Evolutionary conservation across 2,329 filamentous ascomycete genomes (phyloP).

Genomic region (Tolypocladium ovalisporum): DNA sequence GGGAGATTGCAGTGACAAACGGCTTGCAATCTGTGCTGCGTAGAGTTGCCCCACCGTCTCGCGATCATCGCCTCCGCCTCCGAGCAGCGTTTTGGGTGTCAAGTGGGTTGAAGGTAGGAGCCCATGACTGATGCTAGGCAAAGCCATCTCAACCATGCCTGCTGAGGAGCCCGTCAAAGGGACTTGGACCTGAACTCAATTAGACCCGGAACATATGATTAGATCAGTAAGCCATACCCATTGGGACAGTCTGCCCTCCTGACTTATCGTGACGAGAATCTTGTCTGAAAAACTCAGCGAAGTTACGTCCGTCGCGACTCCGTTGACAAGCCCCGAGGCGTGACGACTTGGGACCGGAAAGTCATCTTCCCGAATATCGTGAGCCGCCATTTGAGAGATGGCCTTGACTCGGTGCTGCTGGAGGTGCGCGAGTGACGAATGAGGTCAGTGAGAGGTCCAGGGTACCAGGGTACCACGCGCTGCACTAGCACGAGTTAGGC

Average conservation of each 20-base stretch:
- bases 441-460: neutral
- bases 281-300: slow-evolving; percentile 75
- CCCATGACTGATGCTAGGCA: slow-evolving; percentile 32
- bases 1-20: slow-evolving; percentile 61
- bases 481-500: slow-evolving; percentile 22
- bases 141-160: slow-evolving; percentile 49
- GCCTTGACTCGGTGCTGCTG: neutral
- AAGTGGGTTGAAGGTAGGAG: slow-evolving; percentile 69
- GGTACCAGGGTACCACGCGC: slow-evolving; percentile 9
- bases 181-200: slow-evolving; percentile 54
- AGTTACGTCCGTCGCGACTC: slow-evolving; percentile 60
- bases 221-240: slow-evolving; percentile 52
- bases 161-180: slow-evolving; percentile 59
- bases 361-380: slow-evolving; percentile 34
- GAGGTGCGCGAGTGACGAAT: neutral
- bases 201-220: neutral
- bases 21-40: slow-evolving; percentile 78
- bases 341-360: slow-evolving; percentile 59
- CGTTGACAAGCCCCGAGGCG: slow-evolving; percentile 52
- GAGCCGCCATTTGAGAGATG: slow-evolving; percentile 22
- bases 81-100: slow-evolving; percentile 77
- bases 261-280: slow-evolving; percentile 80
- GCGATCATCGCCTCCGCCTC: slow-evolving; percentile 66
- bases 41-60: slow-evolving; percentile 82
- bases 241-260: slow-evolving; percentile 76